Evolutionary conservation across 2,329 filamentous ascomycete genomes (phyloP).

Genomic region (Ascochyta clinopodiicola): DNA sequence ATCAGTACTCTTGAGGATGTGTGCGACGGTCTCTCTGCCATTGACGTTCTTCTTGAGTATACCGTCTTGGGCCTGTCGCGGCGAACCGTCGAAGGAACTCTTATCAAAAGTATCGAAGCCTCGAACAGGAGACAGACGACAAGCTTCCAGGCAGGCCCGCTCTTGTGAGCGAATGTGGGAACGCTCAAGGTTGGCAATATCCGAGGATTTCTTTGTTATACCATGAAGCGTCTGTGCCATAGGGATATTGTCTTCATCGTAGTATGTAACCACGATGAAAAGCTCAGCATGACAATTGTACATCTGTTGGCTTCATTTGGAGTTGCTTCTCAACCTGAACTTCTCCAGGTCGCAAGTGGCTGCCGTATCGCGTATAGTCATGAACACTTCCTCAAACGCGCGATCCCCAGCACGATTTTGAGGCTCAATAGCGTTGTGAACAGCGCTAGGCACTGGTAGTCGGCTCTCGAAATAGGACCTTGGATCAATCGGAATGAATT

Average conservation of each 20-base stretch:
- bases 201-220: slow-evolving; percentile 98
- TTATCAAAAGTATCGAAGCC: too few relatives aligned
- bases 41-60: too few relatives aligned
- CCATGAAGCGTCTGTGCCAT: slow-evolving; percentile 89
- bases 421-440: slow-evolving; percentile 89
- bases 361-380: slow-evolving; percentile 96
- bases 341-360: slow-evolving; percentile 96
- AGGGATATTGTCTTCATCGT: slow-evolving; percentile 95
- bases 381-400: slow-evolving; percentile 88
- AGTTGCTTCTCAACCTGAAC: slow-evolving; percentile 96
- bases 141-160: slow-evolving; percentile 96
- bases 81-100: too few relatives aligned
- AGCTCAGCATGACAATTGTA: slow-evolving; percentile 97
- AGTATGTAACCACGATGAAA: slow-evolving; percentile 95
- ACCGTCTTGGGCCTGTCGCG: too few relatives aligned
- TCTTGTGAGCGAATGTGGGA: slow-evolving; percentile 98
- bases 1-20: too few relatives aligned
- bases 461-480: slow-evolving; percentile 89
- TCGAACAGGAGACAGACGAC: slow-evolving; percentile 90
- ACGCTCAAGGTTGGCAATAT: slow-evolving; percentile 96
- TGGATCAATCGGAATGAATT: slow-evolving; percentile 62
- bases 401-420: slow-evolving; percentile 85
- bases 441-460: slow-evolving; percentile 95
- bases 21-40: too few relatives aligned
- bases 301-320: slow-evolving; percentile 94